A percentile compares a stretch with the other conserved stretches of the same genome.
phyloP scores from a whole-genome alignment of 2,329 filamentous ascomycete species.

The Incumbomyces delicatus region DNA sequence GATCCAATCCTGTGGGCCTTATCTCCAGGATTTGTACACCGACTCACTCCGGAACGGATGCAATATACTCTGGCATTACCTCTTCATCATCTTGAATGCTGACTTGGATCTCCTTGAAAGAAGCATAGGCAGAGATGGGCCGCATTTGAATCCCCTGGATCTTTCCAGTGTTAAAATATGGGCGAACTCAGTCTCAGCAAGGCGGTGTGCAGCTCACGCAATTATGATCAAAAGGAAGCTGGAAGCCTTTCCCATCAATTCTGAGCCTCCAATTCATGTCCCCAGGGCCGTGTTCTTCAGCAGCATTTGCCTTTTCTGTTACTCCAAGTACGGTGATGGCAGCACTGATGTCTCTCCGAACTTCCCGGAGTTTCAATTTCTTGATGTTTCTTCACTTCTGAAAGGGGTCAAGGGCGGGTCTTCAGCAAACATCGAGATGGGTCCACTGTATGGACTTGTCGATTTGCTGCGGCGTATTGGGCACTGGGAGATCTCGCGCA shows the following conservation, averaged over 20 bases:
- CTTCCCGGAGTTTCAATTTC: slow-evolving; percentile 22
- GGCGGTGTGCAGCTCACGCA: slow-evolving; percentile 20
- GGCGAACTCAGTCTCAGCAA: slow-evolving; percentile 20
- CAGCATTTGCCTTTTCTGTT: slow-evolving; percentile 21
- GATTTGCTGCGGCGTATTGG: slow-evolving; percentile 22
- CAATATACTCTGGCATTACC: slow-evolving; percentile 24
- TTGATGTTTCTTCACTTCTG: slow-evolving; percentile 14
- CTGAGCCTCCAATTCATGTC: slow-evolving; percentile 22
- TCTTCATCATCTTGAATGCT: slow-evolving; percentile 22
- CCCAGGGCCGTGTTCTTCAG: slow-evolving; percentile 20
- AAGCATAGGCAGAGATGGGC: slow-evolving; percentile 23
- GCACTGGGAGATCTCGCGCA: slow-evolving; percentile 23
- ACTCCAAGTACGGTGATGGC: slow-evolving; percentile 16
- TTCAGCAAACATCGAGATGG: slow-evolving; percentile 17
- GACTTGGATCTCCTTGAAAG: slow-evolving; percentile 24
- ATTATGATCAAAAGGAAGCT: slow-evolving; percentile 19
- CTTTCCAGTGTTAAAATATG: slow-evolving; percentile 15
- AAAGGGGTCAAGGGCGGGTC: slow-evolving; percentile 15
- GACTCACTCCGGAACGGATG: slow-evolving; percentile 2
- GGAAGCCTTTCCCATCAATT: slow-evolving; percentile 16
- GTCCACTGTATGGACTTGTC: slow-evolving; percentile 21
- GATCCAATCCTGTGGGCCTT: neutral
- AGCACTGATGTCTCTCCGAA: slow-evolving; percentile 12
- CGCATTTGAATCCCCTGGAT: slow-evolving; percentile 12
- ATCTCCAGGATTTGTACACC: neutral